Base-by-base conservation (phyloP, 176 grass and related monocot species). In the Cenchrus purpureus region DNA sequence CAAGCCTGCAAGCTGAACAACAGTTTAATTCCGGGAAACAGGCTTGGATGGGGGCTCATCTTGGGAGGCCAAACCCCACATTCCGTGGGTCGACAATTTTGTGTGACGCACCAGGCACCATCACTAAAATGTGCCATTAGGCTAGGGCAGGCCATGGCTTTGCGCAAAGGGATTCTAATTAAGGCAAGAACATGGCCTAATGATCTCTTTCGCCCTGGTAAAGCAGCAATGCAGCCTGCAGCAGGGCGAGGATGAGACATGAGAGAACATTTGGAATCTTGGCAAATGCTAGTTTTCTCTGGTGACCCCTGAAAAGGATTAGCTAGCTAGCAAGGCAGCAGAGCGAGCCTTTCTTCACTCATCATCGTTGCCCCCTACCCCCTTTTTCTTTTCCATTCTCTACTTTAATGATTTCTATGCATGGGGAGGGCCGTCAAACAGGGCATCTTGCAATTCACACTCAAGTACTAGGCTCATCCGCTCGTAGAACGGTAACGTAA, bases 181-280 rank as follows among this genome's bases (percentile, higher is more conserved):
- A 74, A 67, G 88, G 87, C 79, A 86, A 76, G 79, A 91, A 22
- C 86, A 87, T 93, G 86, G 79, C 70, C 56, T 83, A 87, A 88
- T 83, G 82, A 87, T 85, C 52, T 3, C 11, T 25, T 76, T 20
- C 83, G 69, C 68, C 75, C 57, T 65, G 31, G 16, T 79, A 86
- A 90, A 88, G 42, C 5, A 73, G 49, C 49, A 51, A 7, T 51
- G 54, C 56, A 3, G 57, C 54, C 49, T 51, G 54, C 56, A 3
- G 57, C 54, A 60, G 48, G 78, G 68, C 17, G 66, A 37, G 22
- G 44, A 68, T 10, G 71, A 40, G 37, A 85, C 34, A 68, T 10
- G 71, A 40, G 37, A 85, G 4, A 76, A 83, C 82, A 94, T 86
- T 90, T 84, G 89, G 93, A 96, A 96, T 93, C 91, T 95, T 89